Base-by-base conservation (phyloP, 1,284 basidiomycete genomes). In the Rhodotorula glutinis region DNA sequence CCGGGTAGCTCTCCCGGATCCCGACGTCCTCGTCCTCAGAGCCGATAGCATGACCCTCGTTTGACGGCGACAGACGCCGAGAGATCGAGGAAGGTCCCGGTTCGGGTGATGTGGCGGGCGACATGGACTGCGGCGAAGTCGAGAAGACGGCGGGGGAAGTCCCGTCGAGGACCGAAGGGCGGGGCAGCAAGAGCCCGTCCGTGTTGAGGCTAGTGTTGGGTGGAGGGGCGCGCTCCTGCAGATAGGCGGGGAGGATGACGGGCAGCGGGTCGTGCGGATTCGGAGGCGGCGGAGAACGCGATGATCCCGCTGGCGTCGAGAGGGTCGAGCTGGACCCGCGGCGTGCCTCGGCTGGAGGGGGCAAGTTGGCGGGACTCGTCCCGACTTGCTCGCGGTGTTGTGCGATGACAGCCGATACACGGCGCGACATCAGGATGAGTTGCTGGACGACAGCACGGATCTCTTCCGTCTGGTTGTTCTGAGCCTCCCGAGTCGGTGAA, bases 381-480 rank as follows among this genome's bases (percentile, higher is more conserved):
- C 46, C 61, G 17, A 62, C 54, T 33, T 53, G 54, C n/a, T 58
- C 56, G 23, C 66, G 57, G 33, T 67, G 66, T 4, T 62, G 66
- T 21, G 63, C 62, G 46, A 67, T 61, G 4, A 62, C 66, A 13
- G 51, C 59, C 19, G 62, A 61, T 21, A 67, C 66, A 21, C 62
- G 58, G 1, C 59, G 62, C 9, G 66, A 67, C 16, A 62, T 62
- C 11, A 44, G 38, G 21, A 67, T 53, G 38, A 67, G 46, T 41
- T 64, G 62, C 0, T 59, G 62, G 10, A 67, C 59, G 11, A 62
- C 63, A 13, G 43, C 16, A n/a, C 66, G 62, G 29, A 67, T 57
- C n/a, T 38, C 44, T 38, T 67, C 59, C 33, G 66, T 67, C 3
- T 59, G 52, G 2, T 29, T 43, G n/a, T 57, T 41, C 14, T 27